These are phyloP conservation scores for Globisporangium echinulatum DNA, from an alignment of 352 stramenopile genomes.

Conservation along the genomic window DNA sequence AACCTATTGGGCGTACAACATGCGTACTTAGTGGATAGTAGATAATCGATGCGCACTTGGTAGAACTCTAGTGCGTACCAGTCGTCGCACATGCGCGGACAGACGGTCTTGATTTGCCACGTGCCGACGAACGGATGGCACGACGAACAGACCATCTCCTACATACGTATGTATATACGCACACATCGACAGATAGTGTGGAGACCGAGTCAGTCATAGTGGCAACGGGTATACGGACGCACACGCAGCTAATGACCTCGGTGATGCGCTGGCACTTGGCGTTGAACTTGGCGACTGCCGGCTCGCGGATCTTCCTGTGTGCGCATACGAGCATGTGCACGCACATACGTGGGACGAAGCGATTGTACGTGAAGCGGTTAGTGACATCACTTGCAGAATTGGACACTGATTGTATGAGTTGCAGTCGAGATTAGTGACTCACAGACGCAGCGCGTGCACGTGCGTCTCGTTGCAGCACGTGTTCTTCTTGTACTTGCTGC, in stretches of 20 bases:
- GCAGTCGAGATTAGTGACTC: constrained; percentile 9
- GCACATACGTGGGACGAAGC: background rate
- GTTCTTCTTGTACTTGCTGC: constrained; percentile 74
- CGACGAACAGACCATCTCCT: constrained; percentile 78
- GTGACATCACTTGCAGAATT: background rate
- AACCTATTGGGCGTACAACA: constrained; percentile 15
- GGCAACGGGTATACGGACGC: no score
- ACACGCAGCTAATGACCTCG: constrained; percentile 19
- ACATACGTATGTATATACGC: background rate
- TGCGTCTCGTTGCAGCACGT: constrained; percentile 82
- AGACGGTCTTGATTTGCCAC: constrained; percentile 66
- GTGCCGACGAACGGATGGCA: constrained; percentile 79
- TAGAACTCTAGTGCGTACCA: constrained; percentile 28
- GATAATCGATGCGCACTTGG: no score
- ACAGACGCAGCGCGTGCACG: constrained; percentile 52
- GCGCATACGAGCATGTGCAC: background rate
- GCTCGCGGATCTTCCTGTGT: constrained; percentile 69
- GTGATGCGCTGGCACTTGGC: constrained; percentile 52
- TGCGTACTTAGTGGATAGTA: no score
- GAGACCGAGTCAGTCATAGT: background rate
- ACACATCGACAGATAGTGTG: background rate
- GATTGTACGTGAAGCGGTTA: background rate
- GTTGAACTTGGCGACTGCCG: constrained; percentile 72
- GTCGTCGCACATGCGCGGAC: constrained; percentile 63
- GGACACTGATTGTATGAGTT: background rate